A percentile compares a stretch with the other conserved stretches of the same genome.
Evolutionary conservation across 2,329 filamentous ascomycete genomes (phyloP).

Genomic region (Metarhizium anisopliae): DNA sequence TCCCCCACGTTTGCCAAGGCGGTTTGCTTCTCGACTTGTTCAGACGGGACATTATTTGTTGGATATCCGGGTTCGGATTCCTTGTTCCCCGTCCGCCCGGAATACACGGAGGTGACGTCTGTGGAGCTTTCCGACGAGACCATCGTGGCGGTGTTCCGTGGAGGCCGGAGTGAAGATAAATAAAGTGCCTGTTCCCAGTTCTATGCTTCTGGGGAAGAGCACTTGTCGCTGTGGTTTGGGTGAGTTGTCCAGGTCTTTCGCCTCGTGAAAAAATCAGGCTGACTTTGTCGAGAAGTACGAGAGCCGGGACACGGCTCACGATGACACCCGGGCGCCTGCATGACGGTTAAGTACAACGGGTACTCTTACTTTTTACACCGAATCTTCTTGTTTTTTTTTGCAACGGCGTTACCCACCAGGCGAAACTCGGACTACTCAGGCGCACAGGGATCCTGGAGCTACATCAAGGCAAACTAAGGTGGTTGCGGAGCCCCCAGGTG

Average conservation of each 20-base stretch:
- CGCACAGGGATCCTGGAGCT: not conserved
- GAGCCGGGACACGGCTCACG: too few species aligned
- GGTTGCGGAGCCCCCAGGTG: not conserved
- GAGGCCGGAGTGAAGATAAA: not conserved
- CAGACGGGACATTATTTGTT: not conserved
- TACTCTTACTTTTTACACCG: too few species aligned
- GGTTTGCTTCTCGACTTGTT: not conserved
- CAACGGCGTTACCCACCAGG: too few species aligned
- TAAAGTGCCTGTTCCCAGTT: too few species aligned
- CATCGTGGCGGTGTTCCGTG: not conserved
- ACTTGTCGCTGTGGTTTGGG: too few species aligned
- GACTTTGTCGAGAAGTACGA: too few species aligned
- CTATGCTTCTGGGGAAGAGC: too few species aligned
- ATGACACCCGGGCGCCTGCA: too few species aligned
- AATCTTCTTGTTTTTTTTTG: too few species aligned
- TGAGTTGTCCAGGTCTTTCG: too few species aligned
- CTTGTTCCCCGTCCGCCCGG: not conserved
- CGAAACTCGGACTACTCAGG: not conserved
- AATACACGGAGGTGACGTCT: slow-evolving; percentile 1
- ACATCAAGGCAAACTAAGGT: not conserved
- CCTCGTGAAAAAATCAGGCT: too few species aligned
- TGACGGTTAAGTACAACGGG: too few species aligned
- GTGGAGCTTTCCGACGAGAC: slow-evolving; percentile 1
- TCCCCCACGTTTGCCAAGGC: not conserved
- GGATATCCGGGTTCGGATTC: not conserved